These are phyloP conservation scores for Calonectria pteridis DNA, from an alignment of 2,329 filamentous ascomycete species.

Conservation along the genomic window DNA sequence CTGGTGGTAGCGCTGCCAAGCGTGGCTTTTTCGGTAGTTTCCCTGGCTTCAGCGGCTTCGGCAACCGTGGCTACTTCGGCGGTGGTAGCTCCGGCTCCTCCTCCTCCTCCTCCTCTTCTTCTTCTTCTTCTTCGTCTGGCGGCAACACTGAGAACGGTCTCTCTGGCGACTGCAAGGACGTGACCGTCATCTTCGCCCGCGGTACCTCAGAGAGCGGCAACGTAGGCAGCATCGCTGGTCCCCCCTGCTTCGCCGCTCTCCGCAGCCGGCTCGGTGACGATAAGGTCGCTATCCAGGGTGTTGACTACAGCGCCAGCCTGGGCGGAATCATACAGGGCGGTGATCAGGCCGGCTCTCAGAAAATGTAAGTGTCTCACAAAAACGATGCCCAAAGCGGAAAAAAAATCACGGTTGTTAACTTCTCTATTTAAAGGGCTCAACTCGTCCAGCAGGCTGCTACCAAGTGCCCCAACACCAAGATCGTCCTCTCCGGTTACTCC, in stretches of 20 bases:
- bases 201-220: constrained; percentile 66
- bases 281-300: constrained; percentile 65
- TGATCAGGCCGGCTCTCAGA: constrained; percentile 55
- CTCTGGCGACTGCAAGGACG: constrained; percentile 43
- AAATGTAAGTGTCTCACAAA: constrained; percentile 57
- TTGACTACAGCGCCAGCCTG: constrained; percentile 62
- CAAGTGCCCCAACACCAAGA: constrained; percentile 58
- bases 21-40: background rate
- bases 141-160: constrained; percentile 42
- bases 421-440: constrained; percentile 30
- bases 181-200: constrained; percentile 69
- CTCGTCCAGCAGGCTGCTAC: constrained; percentile 49
- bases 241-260: constrained; percentile 62
- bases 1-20: background rate
- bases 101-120: background rate
- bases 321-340: constrained; percentile 61
- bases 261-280: constrained; percentile 54
- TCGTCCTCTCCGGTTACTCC: constrained; percentile 62
- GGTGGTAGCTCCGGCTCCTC: background rate
- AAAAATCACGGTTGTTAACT: background rate
- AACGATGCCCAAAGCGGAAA: background rate
- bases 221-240: constrained; percentile 62
- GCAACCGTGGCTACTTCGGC: background rate
- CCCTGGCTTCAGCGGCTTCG: background rate
- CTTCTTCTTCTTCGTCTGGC: too few species aligned